Evolutionary conservation across 2,329 filamentous ascomycete genomes (phyloP).

Genomic region (Alternaria gaisen): DNA sequence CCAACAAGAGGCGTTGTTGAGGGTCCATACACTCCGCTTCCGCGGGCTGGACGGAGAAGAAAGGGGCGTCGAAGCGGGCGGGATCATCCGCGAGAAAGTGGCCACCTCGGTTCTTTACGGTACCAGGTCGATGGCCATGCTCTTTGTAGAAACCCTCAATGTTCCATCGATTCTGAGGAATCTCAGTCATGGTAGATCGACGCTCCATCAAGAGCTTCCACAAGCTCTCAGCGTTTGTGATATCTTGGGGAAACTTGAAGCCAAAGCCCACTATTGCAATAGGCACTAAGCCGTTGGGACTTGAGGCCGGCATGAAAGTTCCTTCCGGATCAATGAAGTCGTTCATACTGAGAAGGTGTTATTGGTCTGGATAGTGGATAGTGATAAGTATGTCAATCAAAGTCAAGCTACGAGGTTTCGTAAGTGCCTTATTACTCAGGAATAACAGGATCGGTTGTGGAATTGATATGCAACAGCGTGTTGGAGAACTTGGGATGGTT

Average conservation of each 20-base stretch:
- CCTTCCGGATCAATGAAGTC: not conserved
- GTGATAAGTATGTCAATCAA: not conserved
- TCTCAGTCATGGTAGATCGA: constrained; percentile 23
- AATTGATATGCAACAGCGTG: not conserved
- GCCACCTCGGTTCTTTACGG: constrained; percentile 21
- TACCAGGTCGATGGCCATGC: constrained; percentile 15
- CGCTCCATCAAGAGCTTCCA: constrained; percentile 34
- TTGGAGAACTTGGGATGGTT: not conserved
- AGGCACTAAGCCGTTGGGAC: not conserved
- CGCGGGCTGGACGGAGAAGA: constrained; percentile 29
- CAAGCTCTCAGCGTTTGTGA: constrained; percentile 20
- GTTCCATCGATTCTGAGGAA: constrained; percentile 30
- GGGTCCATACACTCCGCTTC: constrained; percentile 40
- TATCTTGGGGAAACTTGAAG: constrained; percentile 34
- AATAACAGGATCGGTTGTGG: not conserved
- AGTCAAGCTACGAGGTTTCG: not conserved
- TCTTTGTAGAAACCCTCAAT: constrained; percentile 28
- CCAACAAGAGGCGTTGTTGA: constrained; percentile 35
- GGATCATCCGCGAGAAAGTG: constrained; percentile 34
- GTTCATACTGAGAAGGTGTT: not conserved
- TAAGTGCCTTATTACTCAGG: not conserved
- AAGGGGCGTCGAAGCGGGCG: constrained; percentile 32
- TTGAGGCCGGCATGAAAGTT: not conserved
- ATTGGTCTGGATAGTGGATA: not conserved
- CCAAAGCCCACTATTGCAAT: constrained; percentile 51